Conservation (phyloP, 2,329 filamentous ascomycete species). For the Ophiobolus disseminans region DNA sequence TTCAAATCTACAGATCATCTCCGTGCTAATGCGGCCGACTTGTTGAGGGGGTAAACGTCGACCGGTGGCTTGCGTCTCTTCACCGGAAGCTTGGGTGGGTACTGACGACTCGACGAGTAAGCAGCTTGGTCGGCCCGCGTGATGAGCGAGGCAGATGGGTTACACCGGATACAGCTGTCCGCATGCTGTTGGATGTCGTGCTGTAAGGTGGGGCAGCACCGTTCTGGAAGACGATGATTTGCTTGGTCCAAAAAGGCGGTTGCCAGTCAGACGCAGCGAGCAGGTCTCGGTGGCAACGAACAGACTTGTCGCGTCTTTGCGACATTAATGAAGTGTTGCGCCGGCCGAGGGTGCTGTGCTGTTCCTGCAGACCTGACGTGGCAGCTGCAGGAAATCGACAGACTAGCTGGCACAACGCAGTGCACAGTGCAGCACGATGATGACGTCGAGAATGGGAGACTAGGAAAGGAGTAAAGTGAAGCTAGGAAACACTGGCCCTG, state of each 20-base stretch:
- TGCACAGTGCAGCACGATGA: constrained; percentile 19
- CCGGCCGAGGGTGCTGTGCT: constrained; percentile 35
- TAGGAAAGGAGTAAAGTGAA: constrained; percentile 15
- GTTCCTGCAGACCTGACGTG: constrained; percentile 51
- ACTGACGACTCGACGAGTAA: constrained; percentile 21
- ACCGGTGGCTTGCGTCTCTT: constrained; percentile 29
- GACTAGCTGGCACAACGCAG: constrained; percentile 16
- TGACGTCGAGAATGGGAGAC: constrained; percentile 19
- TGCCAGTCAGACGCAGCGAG: constrained; percentile 29
- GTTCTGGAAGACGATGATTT: constrained; percentile 35
- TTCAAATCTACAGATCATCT: constrained; percentile 7
- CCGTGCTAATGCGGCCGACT: constrained; percentile 3
- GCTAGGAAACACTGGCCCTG: constrained; percentile 26
- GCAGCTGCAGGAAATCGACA: constrained; percentile 31
- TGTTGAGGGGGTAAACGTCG: constrained; percentile 13
- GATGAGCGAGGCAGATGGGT: constrained; percentile 33
- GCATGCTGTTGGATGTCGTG: constrained; percentile 36
- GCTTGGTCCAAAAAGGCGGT: constrained; percentile 14
- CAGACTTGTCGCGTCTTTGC: constrained; percentile 36
- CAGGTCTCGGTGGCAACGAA: constrained; percentile 33
- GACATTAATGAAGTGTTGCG: constrained; percentile 37
- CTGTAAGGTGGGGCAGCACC: constrained; percentile 26
- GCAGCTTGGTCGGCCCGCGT: constrained; percentile 30
- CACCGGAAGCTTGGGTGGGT: constrained; percentile 34
- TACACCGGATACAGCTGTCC: constrained; percentile 46